These are phyloP conservation scores for Syncephalis plumigaleata DNA, from an alignment of 371 early-diverging fungal genomes.

Conservation along the genomic window DNA sequence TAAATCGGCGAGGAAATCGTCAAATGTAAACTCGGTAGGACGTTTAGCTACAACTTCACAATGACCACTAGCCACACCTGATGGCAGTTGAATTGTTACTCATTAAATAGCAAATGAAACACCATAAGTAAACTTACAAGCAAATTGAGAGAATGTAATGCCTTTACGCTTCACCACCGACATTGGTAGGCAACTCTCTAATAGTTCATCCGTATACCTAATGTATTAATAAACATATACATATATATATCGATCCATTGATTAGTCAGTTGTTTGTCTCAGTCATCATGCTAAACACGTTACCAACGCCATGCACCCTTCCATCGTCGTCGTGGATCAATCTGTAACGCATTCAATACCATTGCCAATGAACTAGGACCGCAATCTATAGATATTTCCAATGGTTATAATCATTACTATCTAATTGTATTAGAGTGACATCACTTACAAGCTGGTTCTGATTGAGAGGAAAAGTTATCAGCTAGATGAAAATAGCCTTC, in stretches of 20 bases:
- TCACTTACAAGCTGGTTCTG: slow-evolving; percentile 65
- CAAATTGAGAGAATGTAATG: slow-evolving; percentile 77
- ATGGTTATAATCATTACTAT: no score
- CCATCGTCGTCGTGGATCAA: slow-evolving; percentile 76
- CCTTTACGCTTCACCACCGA: slow-evolving; percentile 67
- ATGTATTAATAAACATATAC: not conserved
- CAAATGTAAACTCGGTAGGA: slow-evolving; percentile 35
- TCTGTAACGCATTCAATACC: slow-evolving; percentile 81
- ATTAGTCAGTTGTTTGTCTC: not conserved
- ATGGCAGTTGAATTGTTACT: no score
- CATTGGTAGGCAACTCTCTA: slow-evolving; percentile 65
- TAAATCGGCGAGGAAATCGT: slow-evolving; percentile 62
- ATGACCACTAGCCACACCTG: slow-evolving; percentile 55
- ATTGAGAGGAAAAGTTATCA: slow-evolving; percentile 80
- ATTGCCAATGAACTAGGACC: slow-evolving; percentile 62
- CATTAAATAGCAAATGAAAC: no score
- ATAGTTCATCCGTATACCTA: slow-evolving; percentile 61
- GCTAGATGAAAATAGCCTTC: slow-evolving; percentile 76
- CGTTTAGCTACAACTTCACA: slow-evolving; percentile 60
- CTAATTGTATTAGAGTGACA: no score
- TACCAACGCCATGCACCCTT: slow-evolving; percentile 88
- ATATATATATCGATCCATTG: not conserved
- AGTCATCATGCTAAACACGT: not conserved
- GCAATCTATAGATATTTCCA: slow-evolving; percentile 21
- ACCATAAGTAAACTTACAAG: slow-evolving; percentile 36